Percentiles rank a stretch among this genome's conserved stretches.
phyloP scores from a whole-genome alignment of 1,284 basidiomycete species.

The Vanrija sp. region DNA sequence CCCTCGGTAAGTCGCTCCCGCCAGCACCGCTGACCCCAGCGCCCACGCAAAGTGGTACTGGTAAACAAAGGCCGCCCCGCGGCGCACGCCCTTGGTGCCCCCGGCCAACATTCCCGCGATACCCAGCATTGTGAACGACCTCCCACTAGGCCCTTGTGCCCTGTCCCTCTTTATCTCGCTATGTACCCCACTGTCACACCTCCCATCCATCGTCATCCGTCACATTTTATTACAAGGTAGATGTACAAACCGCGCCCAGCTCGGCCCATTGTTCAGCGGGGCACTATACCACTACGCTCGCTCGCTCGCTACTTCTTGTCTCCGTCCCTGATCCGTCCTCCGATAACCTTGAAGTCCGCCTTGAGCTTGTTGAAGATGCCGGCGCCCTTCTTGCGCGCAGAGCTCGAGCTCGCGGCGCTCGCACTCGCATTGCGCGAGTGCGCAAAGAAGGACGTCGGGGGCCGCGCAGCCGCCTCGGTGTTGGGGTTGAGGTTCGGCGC shows the following conservation, averaged over 20 bases:
- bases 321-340: constrained; percentile 26
- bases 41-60: constrained; percentile 32
- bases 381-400: constrained; percentile 24
- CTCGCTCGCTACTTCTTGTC: constrained; percentile 10
- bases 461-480: not conserved
- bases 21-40: constrained; percentile 9
- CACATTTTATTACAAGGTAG: too few relatives aligned
- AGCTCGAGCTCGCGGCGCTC: not conserved
- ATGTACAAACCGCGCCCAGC: not conserved
- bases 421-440: constrained; percentile 5
- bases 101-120: too few relatives aligned
- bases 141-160: too few relatives aligned
- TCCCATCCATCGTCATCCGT: not conserved
- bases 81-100: too few relatives aligned
- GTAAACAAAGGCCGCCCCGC: constrained; percentile 5
- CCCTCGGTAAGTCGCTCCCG: constrained; percentile 12
- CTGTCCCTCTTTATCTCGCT: too few relatives aligned
- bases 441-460: not conserved
- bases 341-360: constrained; percentile 34
- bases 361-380: constrained; percentile 44
- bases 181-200: not conserved
- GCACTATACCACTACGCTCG: too few relatives aligned
- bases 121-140: too few relatives aligned
- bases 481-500: not conserved
- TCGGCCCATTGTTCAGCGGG: too few relatives aligned